Evolutionary conservation across 257 asterid species (phyloP).

Genomic region (Plantago elongata): DNA sequence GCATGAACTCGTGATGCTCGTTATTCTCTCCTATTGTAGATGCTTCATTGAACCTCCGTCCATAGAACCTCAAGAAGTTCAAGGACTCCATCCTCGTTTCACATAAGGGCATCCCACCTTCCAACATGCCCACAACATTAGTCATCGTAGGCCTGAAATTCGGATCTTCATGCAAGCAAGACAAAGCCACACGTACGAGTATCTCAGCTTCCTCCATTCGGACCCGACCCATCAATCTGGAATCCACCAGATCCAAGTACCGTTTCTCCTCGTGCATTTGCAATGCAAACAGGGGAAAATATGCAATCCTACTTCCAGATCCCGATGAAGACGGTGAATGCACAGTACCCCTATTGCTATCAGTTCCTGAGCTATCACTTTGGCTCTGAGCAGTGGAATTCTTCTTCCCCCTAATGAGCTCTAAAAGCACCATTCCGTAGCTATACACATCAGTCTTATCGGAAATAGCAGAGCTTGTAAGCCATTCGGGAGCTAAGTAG

Average conservation of each 20-base stretch:
- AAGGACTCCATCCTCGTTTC: slow-evolving; percentile 61
- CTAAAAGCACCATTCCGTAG: slow-evolving; percentile 74
- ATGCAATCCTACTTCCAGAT: slow-evolving; percentile 27
- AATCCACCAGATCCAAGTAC: slow-evolving; percentile 68
- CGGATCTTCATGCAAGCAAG: slow-evolving; percentile 84
- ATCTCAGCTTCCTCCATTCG: slow-evolving; percentile 53
- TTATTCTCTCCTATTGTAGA: slow-evolving; percentile 34
- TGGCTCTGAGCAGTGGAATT: slow-evolving; percentile 48
- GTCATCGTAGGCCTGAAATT: slow-evolving; percentile 67
- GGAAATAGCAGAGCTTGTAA: slow-evolving; percentile 67
- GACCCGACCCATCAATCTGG: slow-evolving; percentile 49
- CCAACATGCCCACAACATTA: slow-evolving; percentile 70
- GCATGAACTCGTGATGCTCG: slow-evolving; percentile 9
- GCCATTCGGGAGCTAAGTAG: slow-evolving; percentile 84
- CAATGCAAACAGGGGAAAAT: slow-evolving; percentile 66
- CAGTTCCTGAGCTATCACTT: slow-evolving; percentile 27
- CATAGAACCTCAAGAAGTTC: slow-evolving; percentile 68
- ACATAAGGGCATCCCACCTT: slow-evolving; percentile 55
- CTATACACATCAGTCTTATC: slow-evolving; percentile 82
- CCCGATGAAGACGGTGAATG: slow-evolving; percentile 31
- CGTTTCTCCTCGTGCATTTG: slow-evolving; percentile 71
- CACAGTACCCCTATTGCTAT: slow-evolving; percentile 16
- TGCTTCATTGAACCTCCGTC: slow-evolving; percentile 64
- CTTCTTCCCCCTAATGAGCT: slow-evolving; percentile 66
- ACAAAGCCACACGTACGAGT: slow-evolving; percentile 67